Evolutionary conservation across 1,284 basidiomycete genomes (phyloP).

Genomic region (Rhodotorula glutinis): DNA sequence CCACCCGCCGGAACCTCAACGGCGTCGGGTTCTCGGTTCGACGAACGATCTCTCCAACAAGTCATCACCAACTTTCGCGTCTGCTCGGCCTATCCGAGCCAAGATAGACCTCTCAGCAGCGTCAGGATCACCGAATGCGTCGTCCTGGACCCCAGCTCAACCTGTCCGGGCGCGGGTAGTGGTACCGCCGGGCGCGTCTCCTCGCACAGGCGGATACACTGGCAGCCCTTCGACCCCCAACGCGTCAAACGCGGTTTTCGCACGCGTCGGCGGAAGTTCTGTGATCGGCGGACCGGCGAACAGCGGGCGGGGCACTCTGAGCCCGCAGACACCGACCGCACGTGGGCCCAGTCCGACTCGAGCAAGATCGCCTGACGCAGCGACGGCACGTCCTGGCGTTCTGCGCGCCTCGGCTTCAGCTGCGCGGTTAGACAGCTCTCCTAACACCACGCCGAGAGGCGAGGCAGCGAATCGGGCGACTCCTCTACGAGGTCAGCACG

Average conservation of each 20-base stretch:
- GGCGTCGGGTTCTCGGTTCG: conserved; percentile 19
- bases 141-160: conserved; percentile 13
- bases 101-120: conserved; percentile 15
- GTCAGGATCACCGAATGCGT: not conserved
- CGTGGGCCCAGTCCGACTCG: conserved; percentile 17
- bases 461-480: not conserved
- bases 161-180: conserved; percentile 15
- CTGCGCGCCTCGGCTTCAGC: not conserved
- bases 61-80: not conserved
- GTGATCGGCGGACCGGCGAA: not conserved
- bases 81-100: conserved; percentile 18
- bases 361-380: conserved; percentile 10
- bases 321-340: conserved; percentile 1
- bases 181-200: not conserved
- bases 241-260: not conserved
- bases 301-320: not conserved
- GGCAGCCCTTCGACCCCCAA: conserved; percentile 14
- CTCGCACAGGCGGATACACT: not conserved
- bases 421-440: not conserved
- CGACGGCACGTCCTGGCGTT: not conserved
- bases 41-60: conserved; percentile 5
- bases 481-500: conserved; percentile 18
- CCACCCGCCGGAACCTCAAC: conserved; percentile 10
- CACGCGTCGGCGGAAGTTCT: not conserved
- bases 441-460: not conserved